Percentiles rank a stretch among this genome's conserved stretches.
phyloP scores from a whole-genome alignment of 129 eudicot genomes.

The Sambucus nigra region DNA sequence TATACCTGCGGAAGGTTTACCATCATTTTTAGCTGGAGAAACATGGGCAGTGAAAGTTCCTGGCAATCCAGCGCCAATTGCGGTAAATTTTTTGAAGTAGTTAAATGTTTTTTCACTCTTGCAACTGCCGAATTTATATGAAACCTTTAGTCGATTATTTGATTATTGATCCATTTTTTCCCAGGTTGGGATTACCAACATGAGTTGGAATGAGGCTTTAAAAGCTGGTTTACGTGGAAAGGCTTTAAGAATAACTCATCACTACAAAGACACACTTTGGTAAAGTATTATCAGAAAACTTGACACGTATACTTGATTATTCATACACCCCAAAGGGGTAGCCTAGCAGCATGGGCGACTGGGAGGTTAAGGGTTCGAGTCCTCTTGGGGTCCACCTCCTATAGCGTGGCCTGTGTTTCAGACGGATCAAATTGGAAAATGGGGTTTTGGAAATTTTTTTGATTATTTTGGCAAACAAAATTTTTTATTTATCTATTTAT shows the following conservation, averaged over 20 bases:
- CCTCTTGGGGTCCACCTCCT: no score
- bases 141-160: background rate
- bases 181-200: slow-evolving; percentile 82
- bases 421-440: no score
- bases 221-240: slow-evolving; percentile 95
- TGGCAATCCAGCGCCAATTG: slow-evolving; percentile 86
- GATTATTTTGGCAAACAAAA: no score
- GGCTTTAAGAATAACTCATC: slow-evolving; percentile 68
- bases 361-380: no score
- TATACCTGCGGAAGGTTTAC: slow-evolving; percentile 60
- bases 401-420: no score
- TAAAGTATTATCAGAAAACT: slow-evolving; percentile 13
- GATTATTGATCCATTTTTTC: slow-evolving; percentile 9
- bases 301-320: no score
- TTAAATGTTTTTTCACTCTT: slow-evolving; percentile 3
- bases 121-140: background rate
- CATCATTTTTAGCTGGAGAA: slow-evolving; percentile 64
- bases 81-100: slow-evolving; percentile 34
- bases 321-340: no score
- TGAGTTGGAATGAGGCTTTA: slow-evolving; percentile 75
- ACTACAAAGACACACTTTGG: slow-evolving; percentile 83
- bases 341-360: no score
- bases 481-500: no score
- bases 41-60: slow-evolving; percentile 94
- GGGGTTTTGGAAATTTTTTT: no score